A percentile compares a stretch with the other conserved stretches of the same genome.
phyloP scores from a whole-genome alignment of 208 protist genomes.

The Trypanosoma grayi region DNA sequence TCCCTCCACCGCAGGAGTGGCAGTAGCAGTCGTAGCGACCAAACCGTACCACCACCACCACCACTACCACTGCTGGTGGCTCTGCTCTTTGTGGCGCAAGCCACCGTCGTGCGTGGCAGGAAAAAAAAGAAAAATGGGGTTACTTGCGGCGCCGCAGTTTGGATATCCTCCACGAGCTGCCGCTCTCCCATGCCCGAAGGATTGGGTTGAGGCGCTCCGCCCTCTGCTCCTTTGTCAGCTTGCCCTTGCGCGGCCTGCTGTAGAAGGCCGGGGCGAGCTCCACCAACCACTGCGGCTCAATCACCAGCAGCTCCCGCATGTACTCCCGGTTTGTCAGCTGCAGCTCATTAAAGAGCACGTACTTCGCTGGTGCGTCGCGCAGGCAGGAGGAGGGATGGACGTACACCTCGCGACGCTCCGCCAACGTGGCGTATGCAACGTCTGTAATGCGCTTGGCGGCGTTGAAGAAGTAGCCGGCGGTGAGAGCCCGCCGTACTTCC shows the following conservation, averaged over 20 bases:
- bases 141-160: slow-evolving; percentile 55
- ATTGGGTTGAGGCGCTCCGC: slow-evolving; percentile 84
- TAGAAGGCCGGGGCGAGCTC: slow-evolving; percentile 95
- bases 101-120: too few species aligned
- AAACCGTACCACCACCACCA: too few species aligned
- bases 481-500: slow-evolving; percentile 94
- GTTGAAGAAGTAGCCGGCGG: slow-evolving; percentile 98
- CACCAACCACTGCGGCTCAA: slow-evolving; percentile 94
- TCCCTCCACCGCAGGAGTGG: too few species aligned
- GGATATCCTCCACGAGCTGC: slow-evolving; percentile 88
- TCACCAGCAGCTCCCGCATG: slow-evolving; percentile 94
- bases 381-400: slow-evolving; percentile 86
- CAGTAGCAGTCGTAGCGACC: too few species aligned
- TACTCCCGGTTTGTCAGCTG: slow-evolving; percentile 97
- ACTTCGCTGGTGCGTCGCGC: slow-evolving; percentile 89
- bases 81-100: too few species aligned
- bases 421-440: slow-evolving; percentile 76
- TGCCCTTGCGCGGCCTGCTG: slow-evolving; percentile 54
- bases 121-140: slow-evolving; percentile 16
- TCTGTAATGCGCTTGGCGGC: slow-evolving; percentile 91
- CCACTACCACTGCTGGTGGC: too few species aligned
- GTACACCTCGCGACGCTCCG: slow-evolving; percentile 88
- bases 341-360: slow-evolving; percentile 97
- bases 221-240: slow-evolving; percentile 76
- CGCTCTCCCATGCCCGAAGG: slow-evolving; percentile 85